phyloP scores from a whole-genome alignment of 164 flowering plant genomes.

The Berberis vulgaris region DNA sequence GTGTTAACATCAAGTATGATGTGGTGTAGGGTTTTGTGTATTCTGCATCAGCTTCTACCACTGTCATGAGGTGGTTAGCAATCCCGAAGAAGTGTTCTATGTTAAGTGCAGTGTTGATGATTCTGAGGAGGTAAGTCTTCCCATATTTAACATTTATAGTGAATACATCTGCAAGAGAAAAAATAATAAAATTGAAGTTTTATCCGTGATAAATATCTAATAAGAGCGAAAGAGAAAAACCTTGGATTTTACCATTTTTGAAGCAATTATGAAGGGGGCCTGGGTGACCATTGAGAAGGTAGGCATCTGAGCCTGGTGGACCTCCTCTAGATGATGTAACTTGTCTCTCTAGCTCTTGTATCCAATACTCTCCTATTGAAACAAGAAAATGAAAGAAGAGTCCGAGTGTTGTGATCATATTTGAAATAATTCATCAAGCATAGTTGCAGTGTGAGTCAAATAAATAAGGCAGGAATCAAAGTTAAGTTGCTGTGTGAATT shows the following conservation, averaged over 20 bases:
- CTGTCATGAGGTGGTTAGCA: conserved; percentile 55
- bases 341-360: conserved; percentile 32
- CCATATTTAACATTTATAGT: conserved; percentile 41
- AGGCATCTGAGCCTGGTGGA: conserved; percentile 51
- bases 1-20: conserved; percentile 43
- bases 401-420: too few relatives aligned
- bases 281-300: conserved; percentile 58
- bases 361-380: conserved; percentile 51
- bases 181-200: too few relatives aligned
- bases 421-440: too few relatives aligned
- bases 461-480: too few relatives aligned
- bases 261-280: conserved; percentile 67
- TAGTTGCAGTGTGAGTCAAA: too few relatives aligned
- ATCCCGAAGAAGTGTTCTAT: conserved; percentile 51
- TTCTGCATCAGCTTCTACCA: conserved; percentile 58
- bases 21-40: conserved; percentile 60
- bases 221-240: too few relatives aligned
- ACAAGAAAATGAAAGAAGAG: too few relatives aligned
- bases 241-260: conserved; percentile 29
- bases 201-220: too few relatives aligned
- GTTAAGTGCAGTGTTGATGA: conserved; percentile 59
- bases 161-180: conserved; percentile 26
- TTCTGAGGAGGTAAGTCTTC: conserved; percentile 55
- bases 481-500: too few relatives aligned
- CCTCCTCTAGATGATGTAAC: conserved; percentile 42